Evolutionary conservation across 2,329 filamentous ascomycete genomes (phyloP).

Genomic region (Beauveria pseudobassiana): DNA sequence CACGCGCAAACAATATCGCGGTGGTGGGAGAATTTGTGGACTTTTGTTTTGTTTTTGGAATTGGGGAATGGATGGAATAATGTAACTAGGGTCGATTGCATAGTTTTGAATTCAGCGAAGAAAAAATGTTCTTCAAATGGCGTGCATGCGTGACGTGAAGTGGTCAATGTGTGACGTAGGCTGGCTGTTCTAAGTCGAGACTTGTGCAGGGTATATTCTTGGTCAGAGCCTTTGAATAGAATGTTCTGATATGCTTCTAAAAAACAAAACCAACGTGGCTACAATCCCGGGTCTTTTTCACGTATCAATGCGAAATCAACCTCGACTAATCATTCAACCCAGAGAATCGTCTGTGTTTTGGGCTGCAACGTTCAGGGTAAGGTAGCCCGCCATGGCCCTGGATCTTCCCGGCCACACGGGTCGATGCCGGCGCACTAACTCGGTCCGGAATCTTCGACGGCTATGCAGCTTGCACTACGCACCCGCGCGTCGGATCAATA

Average conservation of each 20-base stretch:
- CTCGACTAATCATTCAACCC: neutral
- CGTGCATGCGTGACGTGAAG: neutral
- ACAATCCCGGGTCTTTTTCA: neutral
- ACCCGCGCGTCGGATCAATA: neutral
- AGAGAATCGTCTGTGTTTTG: neutral
- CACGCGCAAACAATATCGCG: neutral
- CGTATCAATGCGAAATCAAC: neutral
- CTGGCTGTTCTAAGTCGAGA: too few species aligned
- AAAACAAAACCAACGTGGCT: too few species aligned
- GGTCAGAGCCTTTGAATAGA: too few species aligned
- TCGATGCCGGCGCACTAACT: neutral
- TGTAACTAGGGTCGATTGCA: neutral
- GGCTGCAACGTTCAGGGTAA: neutral
- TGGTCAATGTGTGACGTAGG: neutral
- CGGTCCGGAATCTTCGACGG: neutral
- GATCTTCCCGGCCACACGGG: neutral
- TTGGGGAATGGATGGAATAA: neutral
- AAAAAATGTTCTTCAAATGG: neutral
- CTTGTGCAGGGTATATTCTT: too few species aligned
- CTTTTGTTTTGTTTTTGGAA: neutral
- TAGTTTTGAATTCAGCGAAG: conserved; percentile 7
- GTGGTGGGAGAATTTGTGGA: neutral
- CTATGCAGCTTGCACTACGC: neutral
- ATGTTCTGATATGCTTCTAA: too few species aligned
- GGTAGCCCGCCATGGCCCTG: neutral